phyloP scores from a whole-genome alignment of 257 asterid species.

The Nicotiana undulata region DNA sequence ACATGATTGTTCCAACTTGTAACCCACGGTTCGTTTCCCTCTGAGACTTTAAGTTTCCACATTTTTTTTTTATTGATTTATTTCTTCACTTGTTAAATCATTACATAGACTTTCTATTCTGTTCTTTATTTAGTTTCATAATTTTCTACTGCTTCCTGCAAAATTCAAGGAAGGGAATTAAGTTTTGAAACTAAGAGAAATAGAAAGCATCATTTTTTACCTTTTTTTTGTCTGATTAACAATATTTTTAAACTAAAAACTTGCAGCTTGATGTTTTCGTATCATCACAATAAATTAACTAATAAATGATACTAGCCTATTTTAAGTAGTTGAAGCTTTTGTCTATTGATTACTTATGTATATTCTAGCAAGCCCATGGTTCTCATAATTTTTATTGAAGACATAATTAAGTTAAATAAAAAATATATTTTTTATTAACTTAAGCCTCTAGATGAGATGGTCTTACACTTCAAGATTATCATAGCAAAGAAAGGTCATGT shows the following conservation, averaged over 20 bases:
- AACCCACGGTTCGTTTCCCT: conserved; percentile 17
- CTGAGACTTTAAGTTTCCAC: conserved; percentile 31
- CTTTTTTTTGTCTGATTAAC: not conserved
- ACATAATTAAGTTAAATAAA: too few species aligned
- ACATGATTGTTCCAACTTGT: conserved; percentile 18
- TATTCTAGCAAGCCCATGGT: too few species aligned
- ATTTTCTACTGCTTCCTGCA: not conserved
- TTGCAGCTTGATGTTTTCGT: not conserved
- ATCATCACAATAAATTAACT: not conserved
- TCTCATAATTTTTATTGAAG: too few species aligned
- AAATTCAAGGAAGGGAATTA: not conserved
- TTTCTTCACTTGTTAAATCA: not conserved
- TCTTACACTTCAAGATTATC: too few species aligned
- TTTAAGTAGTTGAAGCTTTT: not conserved
- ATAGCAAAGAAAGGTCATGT: too few species aligned
- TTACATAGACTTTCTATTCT: too few species aligned
- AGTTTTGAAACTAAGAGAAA: not conserved
- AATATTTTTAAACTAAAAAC: not conserved
- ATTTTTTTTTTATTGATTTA: not conserved
- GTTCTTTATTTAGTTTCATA: too few species aligned
- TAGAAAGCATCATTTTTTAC: not conserved
- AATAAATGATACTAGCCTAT: not conserved
- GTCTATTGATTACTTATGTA: not conserved
- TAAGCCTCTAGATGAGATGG: too few species aligned
- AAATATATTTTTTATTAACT: too few species aligned